A percentile compares a stretch with the other conserved stretches of the same genome.
Evolutionary conservation across 352 stramenopile genomes (phyloP).

Genomic region (Globisporangium alternatum): DNA sequence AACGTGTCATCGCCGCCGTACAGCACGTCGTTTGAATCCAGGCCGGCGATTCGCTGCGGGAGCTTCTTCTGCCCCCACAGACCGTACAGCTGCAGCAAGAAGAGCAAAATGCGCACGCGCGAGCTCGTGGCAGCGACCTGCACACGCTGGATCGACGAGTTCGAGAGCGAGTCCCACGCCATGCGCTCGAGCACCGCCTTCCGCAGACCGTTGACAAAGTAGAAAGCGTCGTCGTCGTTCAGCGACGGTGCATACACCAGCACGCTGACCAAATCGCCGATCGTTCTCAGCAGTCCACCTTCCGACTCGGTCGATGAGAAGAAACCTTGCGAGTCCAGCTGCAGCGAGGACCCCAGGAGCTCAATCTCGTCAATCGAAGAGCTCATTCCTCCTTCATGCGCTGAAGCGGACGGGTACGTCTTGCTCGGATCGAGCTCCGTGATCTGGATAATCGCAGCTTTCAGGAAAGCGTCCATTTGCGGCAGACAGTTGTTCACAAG

Average conservation of each 20-base stretch:
- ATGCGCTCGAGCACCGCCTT: conserved; percentile 71
- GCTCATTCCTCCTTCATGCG: background rate
- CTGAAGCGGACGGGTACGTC: background rate
- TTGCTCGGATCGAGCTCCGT: conserved; percentile 51
- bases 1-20: conserved; percentile 70
- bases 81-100: conserved; percentile 50
- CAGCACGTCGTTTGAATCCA: conserved; percentile 86
- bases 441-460: conserved; percentile 72
- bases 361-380: conserved; percentile 10
- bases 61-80: conserved; percentile 58
- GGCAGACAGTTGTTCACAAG: conserved; percentile 72
- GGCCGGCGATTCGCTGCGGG: conserved; percentile 30
- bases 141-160: conserved; percentile 5
- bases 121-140: conserved; percentile 15
- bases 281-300: conserved; percentile 23
- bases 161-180: conserved; percentile 17
- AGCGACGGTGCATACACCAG: conserved; percentile 76
- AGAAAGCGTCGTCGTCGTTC: conserved; percentile 82
- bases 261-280: conserved; percentile 55
- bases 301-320: conserved; percentile 1
- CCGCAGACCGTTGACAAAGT: conserved; percentile 74
- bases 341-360: background rate
- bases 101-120: conserved; percentile 40
- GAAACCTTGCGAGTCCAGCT: conserved; percentile 1
- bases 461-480: conserved; percentile 86